phyloP scores from a whole-genome alignment of 129 eudicot genomes.

The Flaveria trinervia region DNA sequence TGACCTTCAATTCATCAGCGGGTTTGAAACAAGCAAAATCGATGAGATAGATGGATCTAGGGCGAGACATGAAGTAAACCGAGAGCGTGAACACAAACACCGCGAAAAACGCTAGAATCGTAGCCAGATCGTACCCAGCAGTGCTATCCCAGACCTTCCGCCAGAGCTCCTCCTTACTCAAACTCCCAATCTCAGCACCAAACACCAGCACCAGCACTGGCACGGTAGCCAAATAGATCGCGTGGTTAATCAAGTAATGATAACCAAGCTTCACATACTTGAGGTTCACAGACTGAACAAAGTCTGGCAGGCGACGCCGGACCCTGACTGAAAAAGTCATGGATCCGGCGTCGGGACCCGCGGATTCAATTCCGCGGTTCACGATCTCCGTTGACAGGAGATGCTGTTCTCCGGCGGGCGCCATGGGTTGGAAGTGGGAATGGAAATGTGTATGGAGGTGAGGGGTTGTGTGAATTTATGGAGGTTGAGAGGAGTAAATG shows the following conservation, averaged over 20 bases:
- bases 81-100: constrained; percentile 70
- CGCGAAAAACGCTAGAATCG: constrained; percentile 67
- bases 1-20: constrained; percentile 79
- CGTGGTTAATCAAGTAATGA: constrained; percentile 83
- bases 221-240: constrained; percentile 69
- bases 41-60: constrained; percentile 73
- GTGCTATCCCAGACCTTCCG: constrained; percentile 67
- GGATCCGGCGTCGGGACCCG: constrained; percentile 86
- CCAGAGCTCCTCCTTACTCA: constrained; percentile 78
- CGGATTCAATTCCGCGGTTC: constrained; percentile 64
- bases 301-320: constrained; percentile 74
- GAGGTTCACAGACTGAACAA: constrained; percentile 77
- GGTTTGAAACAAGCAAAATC: constrained; percentile 95
- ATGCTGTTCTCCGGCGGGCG: constrained; percentile 60
- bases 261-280: constrained; percentile 93
- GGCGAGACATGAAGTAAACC: constrained; percentile 81
- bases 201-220: constrained; percentile 69
- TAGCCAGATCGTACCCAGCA: constrained; percentile 67
- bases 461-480: constrained; percentile 33
- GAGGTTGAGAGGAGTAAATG: constrained; percentile 37
- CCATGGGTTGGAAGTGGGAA: constrained; percentile 25
- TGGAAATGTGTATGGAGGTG: constrained; percentile 1
- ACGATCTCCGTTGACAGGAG: constrained; percentile 88
- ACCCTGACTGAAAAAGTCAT: constrained; percentile 83
- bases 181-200: constrained; percentile 79